phyloP scores from a whole-genome alignment of 2,329 filamentous ascomycete genomes.

The Claviceps sp. region DNA sequence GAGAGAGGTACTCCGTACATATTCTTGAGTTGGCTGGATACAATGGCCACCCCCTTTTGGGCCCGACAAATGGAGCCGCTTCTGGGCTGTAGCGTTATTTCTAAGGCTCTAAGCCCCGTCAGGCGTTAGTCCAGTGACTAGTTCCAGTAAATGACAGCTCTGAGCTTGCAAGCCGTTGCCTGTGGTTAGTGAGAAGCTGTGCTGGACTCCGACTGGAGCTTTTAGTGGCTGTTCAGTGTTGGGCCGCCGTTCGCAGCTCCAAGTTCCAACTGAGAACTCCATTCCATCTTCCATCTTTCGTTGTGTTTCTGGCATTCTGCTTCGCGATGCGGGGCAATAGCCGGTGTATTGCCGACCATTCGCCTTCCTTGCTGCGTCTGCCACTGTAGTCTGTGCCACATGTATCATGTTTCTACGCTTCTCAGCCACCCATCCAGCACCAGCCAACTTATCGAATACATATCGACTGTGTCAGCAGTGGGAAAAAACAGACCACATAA shows the following conservation, averaged over 20 bases:
- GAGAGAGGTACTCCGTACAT: constrained; percentile 18
- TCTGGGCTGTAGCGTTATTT: no score
- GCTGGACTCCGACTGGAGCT: no score
- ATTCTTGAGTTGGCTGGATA: constrained; percentile 1
- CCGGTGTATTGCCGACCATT: neutral
- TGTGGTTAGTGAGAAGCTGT: no score
- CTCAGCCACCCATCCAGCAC: neutral
- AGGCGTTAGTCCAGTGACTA: no score
- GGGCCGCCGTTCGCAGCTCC: no score
- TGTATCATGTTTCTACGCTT: neutral
- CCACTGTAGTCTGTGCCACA: neutral
- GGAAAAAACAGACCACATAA: neutral
- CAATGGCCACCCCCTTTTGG: constrained; percentile 15
- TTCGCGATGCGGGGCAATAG: neutral
- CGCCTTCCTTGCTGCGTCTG: neutral
- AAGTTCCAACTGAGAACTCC: no score
- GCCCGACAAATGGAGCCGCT: neutral
- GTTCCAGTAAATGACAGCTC: no score
- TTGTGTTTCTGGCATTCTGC: neutral
- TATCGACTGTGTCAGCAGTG: neutral
- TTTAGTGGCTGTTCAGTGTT: no score
- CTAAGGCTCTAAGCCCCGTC: no score
- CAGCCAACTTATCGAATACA: neutral
- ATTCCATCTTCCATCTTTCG: no score
- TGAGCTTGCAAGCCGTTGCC: no score